Percentiles rank a stretch among this genome's conserved stretches.
Evolutionary conservation across 345 rosid genomes (phyloP).

Genomic region (Rhodamnia rubescens): DNA sequence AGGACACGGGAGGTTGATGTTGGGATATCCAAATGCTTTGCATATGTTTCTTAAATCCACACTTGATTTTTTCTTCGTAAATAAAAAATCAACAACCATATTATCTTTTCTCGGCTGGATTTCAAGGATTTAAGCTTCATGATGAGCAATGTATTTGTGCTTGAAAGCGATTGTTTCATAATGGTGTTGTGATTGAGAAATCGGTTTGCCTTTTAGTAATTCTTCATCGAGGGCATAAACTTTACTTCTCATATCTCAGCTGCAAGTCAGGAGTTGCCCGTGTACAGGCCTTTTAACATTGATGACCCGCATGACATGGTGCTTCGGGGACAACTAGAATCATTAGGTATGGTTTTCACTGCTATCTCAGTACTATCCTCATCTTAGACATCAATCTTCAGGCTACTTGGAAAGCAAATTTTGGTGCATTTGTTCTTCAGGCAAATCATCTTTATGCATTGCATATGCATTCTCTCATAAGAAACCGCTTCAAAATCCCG

Average conservation of each 20-base stretch:
- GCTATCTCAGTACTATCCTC: not conserved
- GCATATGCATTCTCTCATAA: not conserved
- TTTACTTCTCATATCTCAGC: conserved; percentile 13
- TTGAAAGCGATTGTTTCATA: not conserved
- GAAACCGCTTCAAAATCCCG: not conserved
- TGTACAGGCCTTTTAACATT: conserved; percentile 33
- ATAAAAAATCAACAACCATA: not conserved
- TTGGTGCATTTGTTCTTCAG: not conserved
- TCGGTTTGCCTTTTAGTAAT: not conserved
- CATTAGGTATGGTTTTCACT: conserved; percentile 34
- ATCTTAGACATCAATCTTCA: not conserved
- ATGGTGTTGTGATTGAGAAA: not conserved
- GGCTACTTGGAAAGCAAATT: not conserved
- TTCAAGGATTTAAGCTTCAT: not conserved
- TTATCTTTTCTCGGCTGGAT: not conserved
- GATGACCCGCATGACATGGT: conserved; percentile 34
- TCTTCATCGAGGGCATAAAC: not conserved
- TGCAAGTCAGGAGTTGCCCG: conserved; percentile 8
- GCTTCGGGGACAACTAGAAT: conserved; percentile 25
- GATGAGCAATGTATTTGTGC: not conserved
- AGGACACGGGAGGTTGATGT: not conserved
- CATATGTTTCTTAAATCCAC: not conserved
- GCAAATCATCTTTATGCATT: not conserved
- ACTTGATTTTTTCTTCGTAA: not conserved
- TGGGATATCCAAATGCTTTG: not conserved